Evolutionary conservation across 768 basidiomycete species (phyloP).

Genomic region (Mrakia gelida): DNA sequence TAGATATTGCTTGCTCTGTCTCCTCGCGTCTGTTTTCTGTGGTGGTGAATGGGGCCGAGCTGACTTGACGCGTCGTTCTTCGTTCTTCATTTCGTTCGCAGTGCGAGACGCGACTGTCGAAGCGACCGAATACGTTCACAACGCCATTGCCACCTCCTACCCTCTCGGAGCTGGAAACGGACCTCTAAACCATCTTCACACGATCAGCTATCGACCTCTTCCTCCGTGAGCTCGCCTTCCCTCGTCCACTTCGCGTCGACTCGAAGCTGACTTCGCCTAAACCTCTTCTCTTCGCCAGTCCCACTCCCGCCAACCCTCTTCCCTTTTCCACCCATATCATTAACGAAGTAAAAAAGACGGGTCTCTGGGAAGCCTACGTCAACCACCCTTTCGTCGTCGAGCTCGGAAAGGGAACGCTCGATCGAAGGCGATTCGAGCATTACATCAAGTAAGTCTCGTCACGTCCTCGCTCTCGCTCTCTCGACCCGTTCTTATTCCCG

Average conservation of each 20-base stretch:
- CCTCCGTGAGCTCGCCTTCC: slow-evolving; percentile 52
- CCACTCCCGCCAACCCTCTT: slow-evolving; percentile 58
- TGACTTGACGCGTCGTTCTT: neutral
- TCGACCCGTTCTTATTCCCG: no score
- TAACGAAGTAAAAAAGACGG: slow-evolving; percentile 46
- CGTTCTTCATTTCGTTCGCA: slow-evolving; percentile 36
- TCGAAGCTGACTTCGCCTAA: neutral
- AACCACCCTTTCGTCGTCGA: slow-evolving; percentile 77
- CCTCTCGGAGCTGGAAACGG: slow-evolving; percentile 71
- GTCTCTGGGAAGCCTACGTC: slow-evolving; percentile 68
- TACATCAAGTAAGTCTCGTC: slow-evolving; percentile 57
- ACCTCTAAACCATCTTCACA: slow-evolving; percentile 80
- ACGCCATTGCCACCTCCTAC: slow-evolving; percentile 58
- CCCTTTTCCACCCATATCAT: slow-evolving; percentile 67
- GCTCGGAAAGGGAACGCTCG: slow-evolving; percentile 67
- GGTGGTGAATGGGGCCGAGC: neutral
- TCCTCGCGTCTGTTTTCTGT: neutral
- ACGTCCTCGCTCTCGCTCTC: no score
- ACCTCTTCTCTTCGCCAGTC: slow-evolving; percentile 49
- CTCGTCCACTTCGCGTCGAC: neutral
- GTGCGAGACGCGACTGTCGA: slow-evolving; percentile 57
- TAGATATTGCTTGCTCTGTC: neutral
- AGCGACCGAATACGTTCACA: slow-evolving; percentile 69
- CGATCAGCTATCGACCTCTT: slow-evolving; percentile 52
- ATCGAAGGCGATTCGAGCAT: slow-evolving; percentile 64